These are phyloP conservation scores for Aspergillus fumigatus DNA, from an alignment of 2,329 filamentous ascomycete species.

Conservation along the genomic window DNA sequence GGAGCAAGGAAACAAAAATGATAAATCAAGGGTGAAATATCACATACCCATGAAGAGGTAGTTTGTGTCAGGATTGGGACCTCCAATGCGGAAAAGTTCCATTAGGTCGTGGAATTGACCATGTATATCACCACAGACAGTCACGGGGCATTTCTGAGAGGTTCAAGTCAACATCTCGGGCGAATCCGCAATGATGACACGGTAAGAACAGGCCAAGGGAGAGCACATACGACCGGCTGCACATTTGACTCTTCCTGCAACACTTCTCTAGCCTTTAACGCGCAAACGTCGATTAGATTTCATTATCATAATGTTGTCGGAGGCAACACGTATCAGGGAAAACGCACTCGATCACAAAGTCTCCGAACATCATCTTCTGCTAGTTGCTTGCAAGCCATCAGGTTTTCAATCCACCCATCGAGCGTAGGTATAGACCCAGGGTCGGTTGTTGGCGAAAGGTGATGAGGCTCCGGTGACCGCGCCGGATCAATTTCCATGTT, in stretches of 20 bases:
- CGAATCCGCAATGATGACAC: conserved; percentile 7
- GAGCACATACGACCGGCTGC: conserved; percentile 80
- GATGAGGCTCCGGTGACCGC: conserved; percentile 73
- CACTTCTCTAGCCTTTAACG: conserved; percentile 78
- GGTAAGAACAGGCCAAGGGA: conserved; percentile 5
- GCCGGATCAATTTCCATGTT: conserved; percentile 96
- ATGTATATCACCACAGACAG: conserved; percentile 98
- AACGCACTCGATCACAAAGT: conserved; percentile 89
- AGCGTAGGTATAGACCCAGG: conserved; percentile 86
- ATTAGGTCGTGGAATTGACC: conserved; percentile 98
- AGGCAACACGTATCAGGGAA: conserved; percentile 3
- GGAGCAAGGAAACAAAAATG: background rate
- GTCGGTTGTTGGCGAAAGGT: conserved; percentile 71
- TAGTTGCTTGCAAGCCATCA: conserved; percentile 99
- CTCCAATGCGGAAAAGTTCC: conserved; percentile 99
- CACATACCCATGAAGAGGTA: conserved; percentile 95
- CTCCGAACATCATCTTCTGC: conserved; percentile 90
- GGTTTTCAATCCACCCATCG: conserved; percentile 96
- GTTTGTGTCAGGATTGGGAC: conserved; percentile 96
- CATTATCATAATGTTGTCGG: background rate
- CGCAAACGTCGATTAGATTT: conserved; percentile 15
- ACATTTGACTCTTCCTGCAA: conserved; percentile 98
- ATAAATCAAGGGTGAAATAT: background rate
- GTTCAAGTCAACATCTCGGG: conserved; percentile 18
- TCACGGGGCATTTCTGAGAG: conserved; percentile 89